Base-by-base conservation (phyloP, 2,329 filamentous ascomycete genomes). In the Chrysoporthe cubensis region DNA sequence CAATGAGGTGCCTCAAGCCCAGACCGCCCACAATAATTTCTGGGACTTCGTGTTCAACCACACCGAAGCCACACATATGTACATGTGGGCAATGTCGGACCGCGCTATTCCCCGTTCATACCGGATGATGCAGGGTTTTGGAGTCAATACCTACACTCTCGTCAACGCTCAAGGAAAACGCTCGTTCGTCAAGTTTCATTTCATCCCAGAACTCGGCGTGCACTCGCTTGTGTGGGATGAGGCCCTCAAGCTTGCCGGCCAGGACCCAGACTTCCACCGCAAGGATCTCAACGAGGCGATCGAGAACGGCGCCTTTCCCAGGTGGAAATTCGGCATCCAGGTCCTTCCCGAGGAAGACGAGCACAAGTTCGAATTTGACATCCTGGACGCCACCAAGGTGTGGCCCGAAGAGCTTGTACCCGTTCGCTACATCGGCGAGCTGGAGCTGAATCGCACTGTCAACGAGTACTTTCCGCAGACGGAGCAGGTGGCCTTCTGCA, bases 71-170 rank as follows among this genome's bases (percentile, higher is more conserved):
- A 92, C 90, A 0, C 91, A 94, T 76, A 93, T 93, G 90, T 91
- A 87, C 72, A 88, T 92, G 83, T 94, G 91, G 91, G 81, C 88
- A 42, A 92, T 93, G 89, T 91, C 87, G 9, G 92, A 94, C 75
- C 85, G 91, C 40, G 83, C 84, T 0, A 93, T 93, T 66, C 91
- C 91, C 1, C 86, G 90, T 2, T 92, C 90, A 0, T 94, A 85
- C 78, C 88, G 92, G 34, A 94, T 94, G 91, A 94, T 95, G 90
- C 91, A 95, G 72, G 92, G 92, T 0, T 95, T 94, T 67, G 91
- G 92, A 65, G 92, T 95, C 72, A 94, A 95, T 78, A 94, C 92
- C 0, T 95, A 84, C 73, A 91, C 87, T 0, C 83, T 94, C 2
- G 82, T 83, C 69, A 93, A 93, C 69, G 85, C 83, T 34, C 84